Evolutionary conservation across 2,329 filamentous ascomycete genomes (phyloP).

Genomic region (Ilyonectria sp.): DNA sequence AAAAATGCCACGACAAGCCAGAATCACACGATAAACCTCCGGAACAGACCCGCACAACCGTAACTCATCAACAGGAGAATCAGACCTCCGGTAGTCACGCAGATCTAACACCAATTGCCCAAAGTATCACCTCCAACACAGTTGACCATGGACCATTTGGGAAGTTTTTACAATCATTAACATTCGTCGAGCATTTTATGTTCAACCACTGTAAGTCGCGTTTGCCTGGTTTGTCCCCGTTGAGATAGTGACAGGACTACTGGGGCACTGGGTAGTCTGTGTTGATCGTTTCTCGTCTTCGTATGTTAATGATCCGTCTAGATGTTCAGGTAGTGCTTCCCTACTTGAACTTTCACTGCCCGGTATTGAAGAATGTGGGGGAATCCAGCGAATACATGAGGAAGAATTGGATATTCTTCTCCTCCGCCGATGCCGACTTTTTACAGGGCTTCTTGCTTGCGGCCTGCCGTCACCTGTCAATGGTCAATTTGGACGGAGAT

Average conservation of each 20-base stretch:
- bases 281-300: neutral
- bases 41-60: neutral
- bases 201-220: constrained; percentile 32
- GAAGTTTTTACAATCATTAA: constrained; percentile 29
- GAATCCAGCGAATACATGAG: constrained; percentile 7
- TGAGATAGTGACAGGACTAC: neutral
- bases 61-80: neutral
- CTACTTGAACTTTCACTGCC: constrained; percentile 25
- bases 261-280: neutral
- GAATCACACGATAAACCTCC: neutral
- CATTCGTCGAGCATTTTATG: constrained; percentile 25
- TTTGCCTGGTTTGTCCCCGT: neutral
- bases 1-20: neutral
- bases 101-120: neutral
- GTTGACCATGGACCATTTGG: constrained; percentile 35
- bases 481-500: constrained; percentile 1
- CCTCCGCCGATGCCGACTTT: constrained; percentile 28
- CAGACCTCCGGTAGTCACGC: neutral
- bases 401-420: constrained; percentile 29
- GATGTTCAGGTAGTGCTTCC: constrained; percentile 28
- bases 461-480: constrained; percentile 27
- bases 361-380: constrained; percentile 21
- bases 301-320: neutral
- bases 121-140: constrained; percentile 1
- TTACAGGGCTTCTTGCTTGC: constrained; percentile 31